phyloP scores from a whole-genome alignment of 352 stramenopile species.

The Globisporangium parvum region DNA sequence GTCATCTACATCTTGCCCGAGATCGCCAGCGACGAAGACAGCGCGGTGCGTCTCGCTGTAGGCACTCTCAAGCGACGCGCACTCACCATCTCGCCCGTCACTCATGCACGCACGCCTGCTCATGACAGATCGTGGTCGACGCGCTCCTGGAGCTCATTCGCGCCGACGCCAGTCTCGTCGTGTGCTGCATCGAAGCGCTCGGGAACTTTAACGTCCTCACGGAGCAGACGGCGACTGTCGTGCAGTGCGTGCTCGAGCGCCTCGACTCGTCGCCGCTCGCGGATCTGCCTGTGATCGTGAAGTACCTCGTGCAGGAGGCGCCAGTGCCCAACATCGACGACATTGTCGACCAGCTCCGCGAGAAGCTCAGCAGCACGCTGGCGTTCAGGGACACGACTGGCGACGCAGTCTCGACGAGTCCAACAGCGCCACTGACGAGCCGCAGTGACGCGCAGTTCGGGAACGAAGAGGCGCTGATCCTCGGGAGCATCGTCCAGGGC shows the following conservation, averaged over 20 bases:
- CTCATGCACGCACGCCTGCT: no score
- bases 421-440: background rate
- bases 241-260: slow-evolving; percentile 38
- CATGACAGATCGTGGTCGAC: slow-evolving; percentile 34
- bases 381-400: slow-evolving; percentile 13
- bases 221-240: slow-evolving; percentile 30
- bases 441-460: background rate
- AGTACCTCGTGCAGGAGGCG: slow-evolving; percentile 53
- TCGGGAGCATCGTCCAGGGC: slow-evolving; percentile 41
- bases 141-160: slow-evolving; percentile 49
- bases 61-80: no score
- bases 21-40: slow-evolving; percentile 45
- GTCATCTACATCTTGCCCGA: slow-evolving; percentile 68
- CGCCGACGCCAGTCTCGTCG: slow-evolving; percentile 37
- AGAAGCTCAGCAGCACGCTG: slow-evolving; percentile 44
- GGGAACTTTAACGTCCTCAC: slow-evolving; percentile 54
- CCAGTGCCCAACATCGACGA: slow-evolving; percentile 26
- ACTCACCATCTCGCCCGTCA: no score
- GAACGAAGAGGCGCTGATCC: slow-evolving; percentile 45
- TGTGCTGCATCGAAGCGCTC: slow-evolving; percentile 53
- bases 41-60: slow-evolving; percentile 12
- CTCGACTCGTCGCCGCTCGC: slow-evolving; percentile 38
- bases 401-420: no score
- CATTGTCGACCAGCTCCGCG: slow-evolving; percentile 32
- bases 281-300: slow-evolving; percentile 52